A percentile compares a stretch with the other conserved stretches of the same genome.
Conservation (phyloP, 176 grass and related monocot genomes). For the Areca catechu region DNA sequence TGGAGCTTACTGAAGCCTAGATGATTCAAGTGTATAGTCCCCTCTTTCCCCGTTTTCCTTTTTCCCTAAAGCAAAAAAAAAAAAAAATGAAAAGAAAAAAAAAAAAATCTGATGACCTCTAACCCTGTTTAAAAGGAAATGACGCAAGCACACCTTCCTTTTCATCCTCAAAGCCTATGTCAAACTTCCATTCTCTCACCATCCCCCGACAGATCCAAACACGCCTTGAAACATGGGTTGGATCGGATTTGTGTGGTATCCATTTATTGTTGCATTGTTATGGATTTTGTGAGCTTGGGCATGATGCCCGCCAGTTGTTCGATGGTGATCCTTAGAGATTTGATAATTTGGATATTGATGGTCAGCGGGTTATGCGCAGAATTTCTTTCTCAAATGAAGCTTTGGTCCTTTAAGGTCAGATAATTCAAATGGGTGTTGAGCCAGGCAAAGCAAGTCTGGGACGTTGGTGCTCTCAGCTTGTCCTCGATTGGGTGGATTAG, state of each 20-base stretch:
- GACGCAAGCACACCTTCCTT: constrained; percentile 28
- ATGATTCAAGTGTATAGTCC: no score
- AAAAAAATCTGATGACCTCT: no score
- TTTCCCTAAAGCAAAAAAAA: no score
- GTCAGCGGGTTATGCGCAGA: constrained; percentile 36
- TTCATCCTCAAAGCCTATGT: constrained; percentile 40
- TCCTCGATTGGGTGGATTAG: constrained; percentile 21
- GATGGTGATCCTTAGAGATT: constrained; percentile 15
- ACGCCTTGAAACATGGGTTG: constrained; percentile 20
- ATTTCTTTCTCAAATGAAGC: constrained; percentile 15
- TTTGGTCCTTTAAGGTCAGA: constrained; percentile 23
- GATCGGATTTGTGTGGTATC: constrained; percentile 22
- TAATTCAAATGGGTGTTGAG: constrained; percentile 24
- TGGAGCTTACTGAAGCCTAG: no score
- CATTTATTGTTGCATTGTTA: constrained; percentile 33
- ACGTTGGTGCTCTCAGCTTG: constrained; percentile 36
- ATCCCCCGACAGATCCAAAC: constrained; percentile 24
- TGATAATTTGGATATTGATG: constrained; percentile 27
- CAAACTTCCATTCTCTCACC: background rate
- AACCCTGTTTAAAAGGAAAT: background rate
- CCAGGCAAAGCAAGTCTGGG: constrained; percentile 6
- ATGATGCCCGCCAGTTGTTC: constrained; percentile 23
- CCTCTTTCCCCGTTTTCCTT: no score
- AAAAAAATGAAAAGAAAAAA: no score
- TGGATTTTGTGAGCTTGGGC: background rate